phyloP scores from a whole-genome alignment of 164 flowering plant genomes.

The Nelumbo lutea region DNA sequence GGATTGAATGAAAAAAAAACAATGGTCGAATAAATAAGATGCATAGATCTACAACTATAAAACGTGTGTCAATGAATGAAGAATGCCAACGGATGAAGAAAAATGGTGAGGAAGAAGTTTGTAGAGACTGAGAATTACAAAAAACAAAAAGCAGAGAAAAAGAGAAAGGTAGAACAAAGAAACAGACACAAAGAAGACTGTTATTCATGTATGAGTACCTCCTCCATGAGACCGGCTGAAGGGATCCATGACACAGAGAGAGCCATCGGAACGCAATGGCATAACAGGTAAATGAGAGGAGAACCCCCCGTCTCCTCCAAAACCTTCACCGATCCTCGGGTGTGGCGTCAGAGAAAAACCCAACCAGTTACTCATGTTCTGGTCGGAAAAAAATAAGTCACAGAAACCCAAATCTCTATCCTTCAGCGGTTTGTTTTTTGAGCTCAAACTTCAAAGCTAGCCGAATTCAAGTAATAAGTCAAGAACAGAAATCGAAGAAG shows the following conservation, averaged over 20 bases:
- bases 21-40: too few relatives aligned
- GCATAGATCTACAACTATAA: too few relatives aligned
- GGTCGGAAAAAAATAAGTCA: not conserved
- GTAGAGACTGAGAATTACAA: not conserved
- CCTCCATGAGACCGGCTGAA: constrained; percentile 20
- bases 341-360: constrained; percentile 73
- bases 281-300: constrained; percentile 31
- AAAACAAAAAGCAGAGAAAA: not conserved
- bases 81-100: too few relatives aligned
- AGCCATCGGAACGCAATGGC: constrained; percentile 70
- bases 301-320: constrained; percentile 14
- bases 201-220: constrained; percentile 4
- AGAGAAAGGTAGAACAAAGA: not conserved
- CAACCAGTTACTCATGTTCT: constrained; percentile 60
- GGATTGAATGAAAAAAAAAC: too few relatives aligned
- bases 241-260: constrained; percentile 43
- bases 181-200: not conserved
- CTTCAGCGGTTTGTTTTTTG: constrained; percentile 18
- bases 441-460: constrained; percentile 36
- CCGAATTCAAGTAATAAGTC: not conserved
- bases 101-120: too few relatives aligned
- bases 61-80: too few relatives aligned
- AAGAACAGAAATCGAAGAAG: constrained; percentile 2
- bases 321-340: constrained; percentile 38
- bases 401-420: constrained; percentile 8